Evolutionary conservation across 129 eudicot genomes (phyloP).

Genomic region (Scalesia atractyloides): DNA sequence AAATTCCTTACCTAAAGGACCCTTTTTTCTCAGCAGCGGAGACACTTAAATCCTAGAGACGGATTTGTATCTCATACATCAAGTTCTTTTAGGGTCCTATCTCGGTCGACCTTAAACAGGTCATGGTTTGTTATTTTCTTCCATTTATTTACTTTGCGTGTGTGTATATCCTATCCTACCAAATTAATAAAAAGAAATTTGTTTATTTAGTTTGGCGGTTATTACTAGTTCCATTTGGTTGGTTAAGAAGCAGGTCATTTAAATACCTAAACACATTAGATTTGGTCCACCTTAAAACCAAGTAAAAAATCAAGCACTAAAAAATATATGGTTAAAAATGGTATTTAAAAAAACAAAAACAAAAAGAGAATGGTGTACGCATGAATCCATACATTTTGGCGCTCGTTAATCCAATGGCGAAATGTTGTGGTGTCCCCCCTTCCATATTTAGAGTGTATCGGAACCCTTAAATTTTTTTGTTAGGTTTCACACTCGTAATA

Average conservation of each 20-base stretch:
- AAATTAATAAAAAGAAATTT: background rate
- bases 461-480: background rate
- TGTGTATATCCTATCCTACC: background rate
- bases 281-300: conserved; percentile 8
- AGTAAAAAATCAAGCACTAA: background rate
- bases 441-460: background rate
- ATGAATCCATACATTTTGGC: too few species aligned
- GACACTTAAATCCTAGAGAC: too few species aligned
- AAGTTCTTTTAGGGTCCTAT: too few species aligned
- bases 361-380: too few species aligned
- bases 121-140: too few species aligned
- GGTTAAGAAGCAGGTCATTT: conserved; percentile 10
- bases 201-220: conserved; percentile 12
- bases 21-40: too few species aligned
- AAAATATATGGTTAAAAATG: background rate
- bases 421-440: too few species aligned
- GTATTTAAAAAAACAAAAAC: too few species aligned
- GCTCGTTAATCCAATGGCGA: too few species aligned
- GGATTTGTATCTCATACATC: too few species aligned
- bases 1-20: too few species aligned
- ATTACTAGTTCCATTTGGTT: background rate
- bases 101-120: too few species aligned
- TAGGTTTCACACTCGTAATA: background rate
- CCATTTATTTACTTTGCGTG: background rate
- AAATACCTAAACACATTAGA: conserved; percentile 5